phyloP scores from a whole-genome alignment of 2,329 filamentous ascomycete species.

The Phaeosphaeriaceae sp. region DNA sequence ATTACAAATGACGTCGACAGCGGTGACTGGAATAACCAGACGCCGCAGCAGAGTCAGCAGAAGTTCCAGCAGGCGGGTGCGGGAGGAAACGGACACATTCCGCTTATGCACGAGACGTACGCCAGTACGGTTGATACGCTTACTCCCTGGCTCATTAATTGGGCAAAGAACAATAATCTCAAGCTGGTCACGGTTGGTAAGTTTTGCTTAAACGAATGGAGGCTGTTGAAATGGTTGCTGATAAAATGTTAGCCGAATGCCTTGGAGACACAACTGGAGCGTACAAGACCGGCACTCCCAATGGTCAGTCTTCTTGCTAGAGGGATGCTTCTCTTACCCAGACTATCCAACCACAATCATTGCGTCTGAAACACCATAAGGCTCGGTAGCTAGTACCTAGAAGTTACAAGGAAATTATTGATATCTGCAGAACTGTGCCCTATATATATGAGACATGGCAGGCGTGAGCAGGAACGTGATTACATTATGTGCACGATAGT shows the following conservation, averaged over 20 bases:
- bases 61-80: constrained; percentile 42
- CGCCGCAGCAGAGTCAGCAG: constrained; percentile 40
- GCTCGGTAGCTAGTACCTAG: no score
- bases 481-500: no score
- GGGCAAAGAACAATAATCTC: constrained; percentile 45
- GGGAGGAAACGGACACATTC: constrained; percentile 45
- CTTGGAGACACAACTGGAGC: constrained; percentile 4
- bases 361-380: no score
- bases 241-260: constrained; percentile 2
- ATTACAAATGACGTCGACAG: constrained; percentile 43
- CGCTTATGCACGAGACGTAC: constrained; percentile 47
- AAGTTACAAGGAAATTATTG: no score
- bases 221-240: not conserved
- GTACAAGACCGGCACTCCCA: constrained; percentile 6
- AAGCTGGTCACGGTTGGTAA: constrained; percentile 46
- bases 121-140: constrained; percentile 41
- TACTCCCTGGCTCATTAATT: constrained; percentile 47
- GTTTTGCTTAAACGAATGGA: constrained; percentile 9
- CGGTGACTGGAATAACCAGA: constrained; percentile 40
- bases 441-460: no score
- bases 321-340: no score
- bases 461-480: no score
- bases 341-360: no score
- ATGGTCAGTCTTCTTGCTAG: constrained; percentile 5
- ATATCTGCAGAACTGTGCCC: no score